Conservation (phyloP, 768 basidiomycete genomes). For the Mycena maculata region DNA sequence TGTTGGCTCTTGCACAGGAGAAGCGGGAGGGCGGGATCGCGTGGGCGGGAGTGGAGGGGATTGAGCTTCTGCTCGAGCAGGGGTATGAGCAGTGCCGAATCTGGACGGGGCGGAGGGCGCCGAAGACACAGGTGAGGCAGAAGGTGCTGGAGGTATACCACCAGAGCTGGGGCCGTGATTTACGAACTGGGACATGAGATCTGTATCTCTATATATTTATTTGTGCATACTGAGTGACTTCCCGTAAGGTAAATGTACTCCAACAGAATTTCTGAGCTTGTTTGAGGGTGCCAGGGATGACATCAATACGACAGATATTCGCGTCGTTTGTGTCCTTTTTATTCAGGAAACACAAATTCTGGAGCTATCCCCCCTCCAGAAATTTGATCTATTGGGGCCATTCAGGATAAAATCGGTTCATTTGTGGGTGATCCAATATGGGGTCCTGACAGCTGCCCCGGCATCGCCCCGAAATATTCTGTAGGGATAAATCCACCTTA, state of each 20-base stretch:
- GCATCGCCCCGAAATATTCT: too few relatives aligned
- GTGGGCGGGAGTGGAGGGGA: slow-evolving; percentile 71
- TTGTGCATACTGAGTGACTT: neutral
- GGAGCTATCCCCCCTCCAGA: too few relatives aligned
- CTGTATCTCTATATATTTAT: neutral
- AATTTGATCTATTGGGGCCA: too few relatives aligned
- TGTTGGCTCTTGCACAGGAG: slow-evolving; percentile 64
- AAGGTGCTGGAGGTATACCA: slow-evolving; percentile 59
- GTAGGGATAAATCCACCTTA: too few relatives aligned
- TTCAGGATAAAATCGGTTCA: too few relatives aligned
- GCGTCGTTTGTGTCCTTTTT: neutral
- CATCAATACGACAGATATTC: too few relatives aligned
- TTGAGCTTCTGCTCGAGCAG: slow-evolving; percentile 79
- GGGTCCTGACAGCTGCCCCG: too few relatives aligned
- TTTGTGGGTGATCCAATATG: too few relatives aligned
- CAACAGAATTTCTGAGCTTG: too few relatives aligned
- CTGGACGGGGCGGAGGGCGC: slow-evolving; percentile 69
- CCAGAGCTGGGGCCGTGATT: slow-evolving; percentile 23
- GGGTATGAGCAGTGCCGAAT: slow-evolving; percentile 70
- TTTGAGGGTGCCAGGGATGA: too few relatives aligned
- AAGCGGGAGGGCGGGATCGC: slow-evolving; percentile 40
- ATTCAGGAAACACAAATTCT: too few relatives aligned
- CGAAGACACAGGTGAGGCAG: slow-evolving; percentile 54
- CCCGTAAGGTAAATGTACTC: too few relatives aligned
- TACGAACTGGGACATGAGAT: neutral